Percentiles rank a stretch among this genome's conserved stretches.
Conservation (phyloP, 345 rosid species). For the Rubroshorea leprosula region DNA sequence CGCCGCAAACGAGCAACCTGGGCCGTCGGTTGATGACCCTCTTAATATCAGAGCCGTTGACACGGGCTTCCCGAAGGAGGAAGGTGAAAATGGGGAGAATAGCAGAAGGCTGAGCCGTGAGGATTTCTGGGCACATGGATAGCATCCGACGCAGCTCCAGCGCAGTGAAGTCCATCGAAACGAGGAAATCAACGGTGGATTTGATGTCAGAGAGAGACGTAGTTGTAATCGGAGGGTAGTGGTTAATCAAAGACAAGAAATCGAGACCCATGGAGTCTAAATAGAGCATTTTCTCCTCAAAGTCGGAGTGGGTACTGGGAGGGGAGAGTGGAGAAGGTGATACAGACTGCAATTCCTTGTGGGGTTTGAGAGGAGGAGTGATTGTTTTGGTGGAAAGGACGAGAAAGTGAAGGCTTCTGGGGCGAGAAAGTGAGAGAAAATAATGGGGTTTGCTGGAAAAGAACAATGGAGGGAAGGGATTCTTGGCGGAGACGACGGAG, state of each 20-base stretch:
- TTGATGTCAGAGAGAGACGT: slow-evolving; percentile 42
- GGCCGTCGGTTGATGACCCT: slow-evolving; percentile 72
- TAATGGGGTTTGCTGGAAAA: slow-evolving; percentile 7
- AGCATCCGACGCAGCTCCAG: slow-evolving; percentile 59
- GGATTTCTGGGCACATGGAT: slow-evolving; percentile 62
- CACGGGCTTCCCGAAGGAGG: slow-evolving; percentile 82
- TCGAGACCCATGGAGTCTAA: slow-evolving; percentile 83
- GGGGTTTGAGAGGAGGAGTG: slow-evolving; percentile 34
- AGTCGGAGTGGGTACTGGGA: slow-evolving; percentile 28
- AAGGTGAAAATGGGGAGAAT: slow-evolving; percentile 67
- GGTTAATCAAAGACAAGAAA: slow-evolving; percentile 42
- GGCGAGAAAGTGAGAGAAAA: slow-evolving; percentile 39
- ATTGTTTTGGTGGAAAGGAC: slow-evolving; percentile 40
- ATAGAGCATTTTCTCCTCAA: slow-evolving; percentile 67
- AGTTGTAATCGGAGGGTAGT: slow-evolving; percentile 52
- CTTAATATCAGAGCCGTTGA: slow-evolving; percentile 44
- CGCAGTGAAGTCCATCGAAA: slow-evolving; percentile 46
- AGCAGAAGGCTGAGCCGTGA: slow-evolving; percentile 28
- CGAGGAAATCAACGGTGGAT: slow-evolving; percentile 59
- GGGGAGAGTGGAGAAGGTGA: slow-evolving; percentile 17
- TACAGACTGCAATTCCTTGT: slow-evolving; percentile 18
- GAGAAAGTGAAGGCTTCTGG: slow-evolving; percentile 38
- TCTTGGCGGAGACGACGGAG: not conserved
- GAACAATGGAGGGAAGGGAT: not conserved
- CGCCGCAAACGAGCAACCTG: slow-evolving; percentile 63